Evolutionary conservation across 1,139 yeast genomes (phyloP).

Genomic region (Scheffersomyces illinoinensis): DNA sequence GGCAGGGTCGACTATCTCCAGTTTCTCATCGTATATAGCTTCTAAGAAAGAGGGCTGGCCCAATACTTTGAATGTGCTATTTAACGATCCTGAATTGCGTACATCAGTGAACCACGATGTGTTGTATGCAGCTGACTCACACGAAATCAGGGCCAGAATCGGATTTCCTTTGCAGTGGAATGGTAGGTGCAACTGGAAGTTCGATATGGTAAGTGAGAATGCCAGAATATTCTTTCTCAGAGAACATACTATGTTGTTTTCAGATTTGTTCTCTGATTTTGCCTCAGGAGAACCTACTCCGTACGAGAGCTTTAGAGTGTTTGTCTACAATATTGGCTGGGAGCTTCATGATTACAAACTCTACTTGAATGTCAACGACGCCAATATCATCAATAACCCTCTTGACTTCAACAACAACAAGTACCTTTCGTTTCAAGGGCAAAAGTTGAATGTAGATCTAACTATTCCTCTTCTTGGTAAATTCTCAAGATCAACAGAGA

Average conservation of each 20-base stretch:
- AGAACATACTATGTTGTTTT: slow-evolving; percentile 76
- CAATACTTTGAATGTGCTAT: slow-evolving; percentile 49
- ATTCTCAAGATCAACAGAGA: slow-evolving; percentile 54
- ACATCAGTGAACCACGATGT: slow-evolving; percentile 90
- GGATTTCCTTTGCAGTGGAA: slow-evolving; percentile 83
- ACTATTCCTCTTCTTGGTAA: slow-evolving; percentile 64
- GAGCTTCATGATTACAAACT: slow-evolving; percentile 54
- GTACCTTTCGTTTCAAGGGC: slow-evolving; percentile 73
- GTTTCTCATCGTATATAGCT: slow-evolving; percentile 55
- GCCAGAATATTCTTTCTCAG: slow-evolving; percentile 69
- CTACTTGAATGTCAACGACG: slow-evolving; percentile 78
- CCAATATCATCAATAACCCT: slow-evolving; percentile 86
- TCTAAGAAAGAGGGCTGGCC: slow-evolving; percentile 56
- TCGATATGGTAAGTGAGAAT: slow-evolving; percentile 53
- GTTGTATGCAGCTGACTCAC: slow-evolving; percentile 63
- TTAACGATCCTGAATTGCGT: slow-evolving; percentile 63
- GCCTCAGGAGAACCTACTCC: slow-evolving; percentile 70
- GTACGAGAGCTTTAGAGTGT: slow-evolving; percentile 76
- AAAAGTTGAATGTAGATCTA: slow-evolving; percentile 47
- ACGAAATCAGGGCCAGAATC: slow-evolving; percentile 54
- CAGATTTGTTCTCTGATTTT: slow-evolving; percentile 78
- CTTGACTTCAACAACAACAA: slow-evolving; percentile 79
- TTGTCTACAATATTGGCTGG: slow-evolving; percentile 65
- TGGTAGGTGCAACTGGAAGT: slow-evolving; percentile 68
- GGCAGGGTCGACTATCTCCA: slow-evolving; percentile 50